Conservation (phyloP, 1,284 basidiomycete genomes). For the Sporisorium iseilematis-ciliati region DNA sequence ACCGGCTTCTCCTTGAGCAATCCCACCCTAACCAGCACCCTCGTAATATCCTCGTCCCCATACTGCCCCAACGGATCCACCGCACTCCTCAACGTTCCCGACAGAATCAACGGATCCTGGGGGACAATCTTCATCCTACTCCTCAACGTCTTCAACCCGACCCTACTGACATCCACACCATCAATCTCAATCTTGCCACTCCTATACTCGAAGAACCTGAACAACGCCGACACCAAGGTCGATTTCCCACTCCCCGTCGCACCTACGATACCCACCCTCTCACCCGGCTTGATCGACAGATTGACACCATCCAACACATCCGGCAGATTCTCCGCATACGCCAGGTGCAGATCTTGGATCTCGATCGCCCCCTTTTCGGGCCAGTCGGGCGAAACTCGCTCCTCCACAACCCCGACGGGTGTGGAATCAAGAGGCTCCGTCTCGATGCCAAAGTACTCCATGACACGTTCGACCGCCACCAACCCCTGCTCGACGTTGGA, state of each 20-base stretch:
- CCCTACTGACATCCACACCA: slow-evolving; percentile 73
- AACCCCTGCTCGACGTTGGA: slow-evolving; percentile 70
- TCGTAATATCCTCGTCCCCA: slow-evolving; percentile 63
- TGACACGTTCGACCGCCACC: slow-evolving; percentile 66
- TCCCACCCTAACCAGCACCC: slow-evolving; percentile 66
- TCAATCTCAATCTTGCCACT: slow-evolving; percentile 80
- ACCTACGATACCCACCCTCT: slow-evolving; percentile 74
- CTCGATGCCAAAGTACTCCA: slow-evolving; percentile 60
- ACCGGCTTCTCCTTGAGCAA: slow-evolving; percentile 50
- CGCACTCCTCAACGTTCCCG: slow-evolving; percentile 69
- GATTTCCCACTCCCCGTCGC: slow-evolving; percentile 76
- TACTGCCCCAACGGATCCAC: slow-evolving; percentile 68
- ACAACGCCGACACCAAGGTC: slow-evolving; percentile 80
- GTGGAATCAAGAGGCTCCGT: slow-evolving; percentile 55
- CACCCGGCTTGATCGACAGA: slow-evolving; percentile 70
- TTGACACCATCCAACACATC: slow-evolving; percentile 72
- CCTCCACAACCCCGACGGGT: slow-evolving; percentile 22
- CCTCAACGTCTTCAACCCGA: slow-evolving; percentile 71
- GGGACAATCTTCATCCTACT: slow-evolving; percentile 59
- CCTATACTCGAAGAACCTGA: slow-evolving; percentile 79
- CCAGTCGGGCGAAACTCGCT: slow-evolving; percentile 57
- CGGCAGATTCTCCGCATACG: slow-evolving; percentile 73
- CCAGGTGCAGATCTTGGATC: slow-evolving; percentile 69
- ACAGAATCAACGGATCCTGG: slow-evolving; percentile 70
- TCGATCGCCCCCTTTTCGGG: slow-evolving; percentile 63